Evolutionary conservation across 108 stramenopile species (phyloP), one percentile per base, ranked within the genome.

Genomic region (Skeletonema costatum): DNA sequence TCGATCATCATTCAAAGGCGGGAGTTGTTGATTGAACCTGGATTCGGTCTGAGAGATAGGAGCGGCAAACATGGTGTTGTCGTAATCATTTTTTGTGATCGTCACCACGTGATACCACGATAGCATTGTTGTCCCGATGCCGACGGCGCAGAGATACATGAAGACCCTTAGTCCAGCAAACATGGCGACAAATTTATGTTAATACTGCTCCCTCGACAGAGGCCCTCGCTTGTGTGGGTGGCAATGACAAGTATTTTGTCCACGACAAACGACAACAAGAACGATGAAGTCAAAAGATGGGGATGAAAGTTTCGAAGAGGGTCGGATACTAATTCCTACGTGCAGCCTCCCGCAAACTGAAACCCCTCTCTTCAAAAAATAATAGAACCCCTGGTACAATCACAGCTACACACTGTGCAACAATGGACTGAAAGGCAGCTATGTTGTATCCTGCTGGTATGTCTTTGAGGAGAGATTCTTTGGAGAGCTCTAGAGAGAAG

Each of bases 81-180:
- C 35, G 8, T 36, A 8, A 5, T 36, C 35, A 12, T 36, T 2
- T 4, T 33, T 51, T 31, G 21, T 35, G 68, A 41, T 46, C 36
- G 68, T 41, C 17, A 35, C 68, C 19, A 53, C 11, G 19, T 69
- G 63, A 33, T 65, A 68, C 53, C 67, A 74, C 16, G 80, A 67
- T n/a, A 81, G 10, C 30, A 75, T 60, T 30, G 70, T 74, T 38
- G 70, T 75, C 51, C 74, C 74, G 9, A 71, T 41, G 65, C 58
- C 74, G 51, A 81, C 58, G 50, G 19, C 31, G 62, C 74, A 36
- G 50, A 73, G 38, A 63, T 66, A 69, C 48, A 65, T 31, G 25
- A 56, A 56, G 7, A 11, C 19, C 9, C 53, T 25, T 25, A 56
- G 2, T 56, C 53, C 53, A 56, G 21, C 53, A 56, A 56, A 9